Conservation (phyloP, 1,139 yeast species). For the Zygosaccharomyces sapae region DNA sequence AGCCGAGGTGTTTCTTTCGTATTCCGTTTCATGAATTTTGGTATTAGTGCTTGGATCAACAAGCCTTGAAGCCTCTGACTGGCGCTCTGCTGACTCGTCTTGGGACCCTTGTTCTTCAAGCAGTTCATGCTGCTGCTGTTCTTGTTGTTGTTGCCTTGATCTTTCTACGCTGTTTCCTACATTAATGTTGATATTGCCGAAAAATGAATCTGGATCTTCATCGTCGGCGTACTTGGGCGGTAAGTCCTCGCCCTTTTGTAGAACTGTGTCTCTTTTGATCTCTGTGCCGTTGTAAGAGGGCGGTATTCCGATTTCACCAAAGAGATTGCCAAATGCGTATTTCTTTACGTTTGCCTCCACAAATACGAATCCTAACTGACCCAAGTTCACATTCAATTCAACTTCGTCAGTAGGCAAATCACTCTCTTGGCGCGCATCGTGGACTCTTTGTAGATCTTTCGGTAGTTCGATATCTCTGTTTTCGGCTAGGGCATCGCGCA, state of each 20-base stretch:
- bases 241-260: slow-evolving; percentile 69
- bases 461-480: slow-evolving; percentile 27
- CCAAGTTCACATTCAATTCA: slow-evolving; percentile 75
- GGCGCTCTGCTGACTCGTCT: too few relatives aligned
- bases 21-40: background rate
- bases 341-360: slow-evolving; percentile 88
- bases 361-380: slow-evolving; percentile 89
- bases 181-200: slow-evolving; percentile 40
- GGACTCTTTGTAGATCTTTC: slow-evolving; percentile 24
- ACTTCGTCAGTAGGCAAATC: slow-evolving; percentile 31
- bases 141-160: background rate
- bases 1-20: slow-evolving; percentile 26
- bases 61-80: background rate
- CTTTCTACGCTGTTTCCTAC: slow-evolving; percentile 10
- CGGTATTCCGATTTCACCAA: slow-evolving; percentile 70
- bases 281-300: slow-evolving; percentile 59
- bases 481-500: slow-evolving; percentile 27
- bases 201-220: slow-evolving; percentile 49
- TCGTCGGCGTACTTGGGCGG: slow-evolving; percentile 67
- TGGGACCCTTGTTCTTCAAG: background rate
- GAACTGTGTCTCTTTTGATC: slow-evolving; percentile 52
- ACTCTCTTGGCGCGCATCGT: slow-evolving; percentile 21
- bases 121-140: background rate
- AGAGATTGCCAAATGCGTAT: slow-evolving; percentile 82
- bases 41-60: background rate